Conservation (phyloP, 2,329 filamentous ascomycete genomes). For the Colletotrichum tofieldiae region DNA sequence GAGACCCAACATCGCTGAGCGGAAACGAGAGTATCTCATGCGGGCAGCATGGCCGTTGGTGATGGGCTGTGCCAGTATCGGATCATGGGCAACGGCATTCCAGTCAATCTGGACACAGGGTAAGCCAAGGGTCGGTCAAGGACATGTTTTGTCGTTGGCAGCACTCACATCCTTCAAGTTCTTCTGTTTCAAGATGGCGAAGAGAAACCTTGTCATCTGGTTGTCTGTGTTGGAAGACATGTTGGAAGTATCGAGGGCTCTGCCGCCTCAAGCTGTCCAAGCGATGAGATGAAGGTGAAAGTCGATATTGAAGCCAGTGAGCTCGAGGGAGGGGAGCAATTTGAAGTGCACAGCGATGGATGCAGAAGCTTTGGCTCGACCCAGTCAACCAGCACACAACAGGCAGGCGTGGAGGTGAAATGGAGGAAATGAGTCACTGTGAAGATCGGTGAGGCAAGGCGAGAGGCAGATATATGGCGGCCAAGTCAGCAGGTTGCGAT, state of each 20-base stretch:
- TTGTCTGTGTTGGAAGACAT: constrained; percentile 72
- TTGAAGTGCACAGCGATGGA: constrained; percentile 48
- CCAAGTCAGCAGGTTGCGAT: constrained; percentile 41
- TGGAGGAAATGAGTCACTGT: constrained; percentile 59
- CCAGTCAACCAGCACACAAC: constrained; percentile 34
- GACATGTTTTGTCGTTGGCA: constrained; percentile 37
- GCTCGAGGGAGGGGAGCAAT: constrained; percentile 44
- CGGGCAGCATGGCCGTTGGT: constrained; percentile 74
- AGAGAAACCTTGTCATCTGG: constrained; percentile 71
- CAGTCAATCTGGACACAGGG: constrained; percentile 68
- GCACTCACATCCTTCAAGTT: constrained; percentile 72
- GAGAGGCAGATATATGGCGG: constrained; percentile 56
- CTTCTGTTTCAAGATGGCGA: constrained; percentile 73
- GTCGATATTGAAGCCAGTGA: constrained; percentile 31
- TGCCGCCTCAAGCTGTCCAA: constrained; percentile 21
- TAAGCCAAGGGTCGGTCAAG: constrained; percentile 44
- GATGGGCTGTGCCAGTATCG: constrained; percentile 68
- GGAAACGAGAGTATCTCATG: constrained; percentile 72
- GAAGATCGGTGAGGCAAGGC: constrained; percentile 59
- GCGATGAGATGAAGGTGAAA: constrained; percentile 23
- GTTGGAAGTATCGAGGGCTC: constrained; percentile 45
- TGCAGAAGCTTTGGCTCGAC: constrained; percentile 33
- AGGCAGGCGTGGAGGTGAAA: constrained; percentile 47
- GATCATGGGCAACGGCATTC: constrained; percentile 70
- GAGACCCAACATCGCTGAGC: constrained; percentile 61